Percentiles rank a stretch among this genome's conserved stretches.
These are phyloP conservation scores for Fusarium tjaetaba DNA, from an alignment of 2,329 filamentous ascomycete species.

Conservation along the genomic window DNA sequence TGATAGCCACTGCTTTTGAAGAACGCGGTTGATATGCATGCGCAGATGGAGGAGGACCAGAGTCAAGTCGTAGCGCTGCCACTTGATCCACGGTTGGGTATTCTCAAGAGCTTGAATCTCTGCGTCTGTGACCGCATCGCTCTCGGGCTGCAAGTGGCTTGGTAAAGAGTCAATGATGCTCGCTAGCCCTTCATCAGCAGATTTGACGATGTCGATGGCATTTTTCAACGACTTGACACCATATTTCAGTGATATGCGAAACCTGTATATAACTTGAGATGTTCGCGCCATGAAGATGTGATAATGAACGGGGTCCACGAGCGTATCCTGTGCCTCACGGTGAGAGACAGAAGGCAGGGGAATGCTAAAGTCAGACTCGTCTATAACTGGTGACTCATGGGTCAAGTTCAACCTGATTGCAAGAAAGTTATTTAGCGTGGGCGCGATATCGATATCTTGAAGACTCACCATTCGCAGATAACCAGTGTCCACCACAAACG, in stretches of 20 bases:
- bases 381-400: background rate
- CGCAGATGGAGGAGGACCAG: background rate
- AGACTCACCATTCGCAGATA: background rate
- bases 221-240: background rate
- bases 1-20: background rate
- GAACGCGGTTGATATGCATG: background rate
- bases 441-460: accelerated
- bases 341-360: background rate
- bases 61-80: background rate
- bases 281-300: background rate
- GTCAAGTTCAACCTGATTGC: background rate
- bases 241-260: background rate
- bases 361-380: background rate
- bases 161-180: background rate
- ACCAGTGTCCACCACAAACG: background rate
- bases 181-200: background rate
- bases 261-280: background rate
- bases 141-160: background rate
- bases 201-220: background rate
- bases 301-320: background rate
- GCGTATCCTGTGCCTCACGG: background rate
- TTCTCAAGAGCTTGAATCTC: background rate
- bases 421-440: background rate
- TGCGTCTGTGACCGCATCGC: background rate
- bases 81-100: background rate